Conservation (phyloP, 2,329 filamentous ascomycete genomes). For the Fusarium sp. region DNA sequence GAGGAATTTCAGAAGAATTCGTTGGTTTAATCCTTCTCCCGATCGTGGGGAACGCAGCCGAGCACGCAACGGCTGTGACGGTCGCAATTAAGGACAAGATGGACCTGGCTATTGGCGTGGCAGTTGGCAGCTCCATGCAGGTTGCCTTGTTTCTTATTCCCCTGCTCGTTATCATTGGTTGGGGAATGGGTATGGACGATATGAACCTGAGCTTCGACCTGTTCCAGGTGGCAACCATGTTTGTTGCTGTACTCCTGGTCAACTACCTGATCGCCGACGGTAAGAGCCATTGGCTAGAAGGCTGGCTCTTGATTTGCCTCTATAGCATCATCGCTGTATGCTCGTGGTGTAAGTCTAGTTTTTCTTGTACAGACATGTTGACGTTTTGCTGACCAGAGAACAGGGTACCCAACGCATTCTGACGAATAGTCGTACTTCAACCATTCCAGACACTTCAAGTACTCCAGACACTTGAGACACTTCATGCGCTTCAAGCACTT, state of each 20-base stretch:
- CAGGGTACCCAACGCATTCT: constrained; percentile 40
- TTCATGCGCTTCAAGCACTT: no score
- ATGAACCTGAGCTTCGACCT: constrained; percentile 90
- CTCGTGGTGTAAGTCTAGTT: constrained; percentile 67
- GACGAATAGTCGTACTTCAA: constrained; percentile 5
- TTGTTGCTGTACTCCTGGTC: constrained; percentile 85
- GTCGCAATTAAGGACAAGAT: constrained; percentile 88
- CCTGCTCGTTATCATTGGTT: constrained; percentile 81
- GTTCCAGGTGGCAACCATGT: constrained; percentile 89
- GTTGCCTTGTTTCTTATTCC: constrained; percentile 85
- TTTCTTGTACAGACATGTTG: background rate
- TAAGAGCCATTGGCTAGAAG: constrained; percentile 86
- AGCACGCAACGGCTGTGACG: constrained; percentile 84
- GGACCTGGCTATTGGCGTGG: constrained; percentile 85
- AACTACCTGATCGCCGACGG: constrained; percentile 90
- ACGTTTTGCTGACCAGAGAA: constrained; percentile 16
- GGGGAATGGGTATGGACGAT: constrained; percentile 76
- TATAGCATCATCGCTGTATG: constrained; percentile 84
- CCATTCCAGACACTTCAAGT: no score
- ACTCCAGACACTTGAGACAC: no score
- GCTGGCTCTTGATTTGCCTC: constrained; percentile 79
- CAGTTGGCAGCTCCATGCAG: constrained; percentile 84
- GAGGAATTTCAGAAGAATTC: constrained; percentile 77
- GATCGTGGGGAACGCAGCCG: constrained; percentile 86
- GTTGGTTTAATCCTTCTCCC: constrained; percentile 84